phyloP scores from a whole-genome alignment of 2,329 filamentous ascomycete species.

The Sporothrix mexicana region DNA sequence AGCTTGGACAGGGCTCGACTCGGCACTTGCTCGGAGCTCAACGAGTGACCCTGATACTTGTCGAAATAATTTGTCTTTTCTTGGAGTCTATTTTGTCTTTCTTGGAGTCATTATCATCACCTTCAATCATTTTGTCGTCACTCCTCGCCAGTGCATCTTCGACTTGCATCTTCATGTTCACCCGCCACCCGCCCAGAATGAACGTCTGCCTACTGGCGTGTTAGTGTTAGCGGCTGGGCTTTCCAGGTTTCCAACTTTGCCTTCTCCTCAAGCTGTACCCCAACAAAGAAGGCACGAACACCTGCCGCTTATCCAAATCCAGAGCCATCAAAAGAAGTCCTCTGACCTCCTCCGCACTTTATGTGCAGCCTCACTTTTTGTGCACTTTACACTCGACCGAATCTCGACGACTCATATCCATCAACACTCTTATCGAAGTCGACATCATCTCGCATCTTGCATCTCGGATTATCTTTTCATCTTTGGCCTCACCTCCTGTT shows the following conservation, averaged over 20 bases:
- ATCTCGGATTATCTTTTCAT: too few relatives aligned
- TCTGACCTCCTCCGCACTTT: constrained; percentile 4
- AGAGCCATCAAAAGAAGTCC: not conserved
- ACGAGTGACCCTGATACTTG: not conserved
- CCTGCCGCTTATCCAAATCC: not conserved
- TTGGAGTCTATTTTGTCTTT: not conserved
- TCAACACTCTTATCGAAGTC: not conserved
- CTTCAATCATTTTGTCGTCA: not conserved
- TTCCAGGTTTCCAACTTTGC: not conserved
- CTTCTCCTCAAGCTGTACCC: not conserved
- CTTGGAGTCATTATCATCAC: not conserved
- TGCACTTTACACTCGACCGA: not conserved
- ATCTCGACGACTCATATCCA: not conserved
- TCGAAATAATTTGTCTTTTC: not conserved
- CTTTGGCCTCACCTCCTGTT: not conserved
- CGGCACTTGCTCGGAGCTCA: not conserved
- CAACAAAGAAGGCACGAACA: constrained; percentile 22
- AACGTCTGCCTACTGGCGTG: not conserved
- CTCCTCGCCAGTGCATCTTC: not conserved
- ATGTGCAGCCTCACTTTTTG: constrained; percentile 13
- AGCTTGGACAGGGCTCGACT: not conserved
- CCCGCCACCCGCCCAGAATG: not conserved
- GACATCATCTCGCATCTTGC: not conserved
- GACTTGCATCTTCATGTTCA: not conserved
- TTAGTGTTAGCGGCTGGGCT: constrained; percentile 1